These are phyloP conservation scores for Exsudoporus frostii DNA, from an alignment of 768 basidiomycete genomes.

Conservation along the genomic window DNA sequence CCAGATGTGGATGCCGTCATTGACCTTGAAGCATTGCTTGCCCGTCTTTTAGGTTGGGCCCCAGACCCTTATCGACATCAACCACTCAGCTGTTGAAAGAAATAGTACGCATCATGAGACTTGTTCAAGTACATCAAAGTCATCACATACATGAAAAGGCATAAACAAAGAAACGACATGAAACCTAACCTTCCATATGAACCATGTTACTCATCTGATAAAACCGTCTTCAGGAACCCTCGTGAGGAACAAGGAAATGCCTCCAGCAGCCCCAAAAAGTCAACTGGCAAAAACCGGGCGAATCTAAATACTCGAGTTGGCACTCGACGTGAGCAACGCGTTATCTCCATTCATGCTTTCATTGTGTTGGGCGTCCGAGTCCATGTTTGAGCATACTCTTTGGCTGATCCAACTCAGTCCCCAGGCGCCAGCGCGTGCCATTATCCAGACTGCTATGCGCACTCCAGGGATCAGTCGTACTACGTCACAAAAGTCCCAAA, in stretches of 20 bases:
- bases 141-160: constrained; percentile 9
- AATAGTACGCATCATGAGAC: too few relatives aligned
- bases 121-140: too few relatives aligned
- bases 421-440: constrained; percentile 56
- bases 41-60: too few relatives aligned
- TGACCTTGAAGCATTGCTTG: too few relatives aligned
- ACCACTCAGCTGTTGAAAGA: too few relatives aligned
- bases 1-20: too few relatives aligned
- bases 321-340: constrained; percentile 13
- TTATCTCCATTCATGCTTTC: constrained; percentile 2
- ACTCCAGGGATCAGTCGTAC: constrained; percentile 70
- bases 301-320: constrained; percentile 11
- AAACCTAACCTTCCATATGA: background rate
- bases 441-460: constrained; percentile 65
- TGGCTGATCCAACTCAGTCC: constrained; percentile 44
- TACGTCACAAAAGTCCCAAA: constrained; percentile 80
- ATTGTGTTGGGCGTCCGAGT: background rate
- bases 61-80: too few relatives aligned
- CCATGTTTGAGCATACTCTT: constrained; percentile 8
- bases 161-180: background rate
- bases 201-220: background rate
- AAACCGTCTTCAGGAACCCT: background rate
- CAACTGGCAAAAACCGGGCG: background rate
- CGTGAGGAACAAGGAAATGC: background rate
- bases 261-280: background rate